Base-by-base conservation (phyloP, 768 basidiomycete species). In the Rhizopogon roseolus region DNA sequence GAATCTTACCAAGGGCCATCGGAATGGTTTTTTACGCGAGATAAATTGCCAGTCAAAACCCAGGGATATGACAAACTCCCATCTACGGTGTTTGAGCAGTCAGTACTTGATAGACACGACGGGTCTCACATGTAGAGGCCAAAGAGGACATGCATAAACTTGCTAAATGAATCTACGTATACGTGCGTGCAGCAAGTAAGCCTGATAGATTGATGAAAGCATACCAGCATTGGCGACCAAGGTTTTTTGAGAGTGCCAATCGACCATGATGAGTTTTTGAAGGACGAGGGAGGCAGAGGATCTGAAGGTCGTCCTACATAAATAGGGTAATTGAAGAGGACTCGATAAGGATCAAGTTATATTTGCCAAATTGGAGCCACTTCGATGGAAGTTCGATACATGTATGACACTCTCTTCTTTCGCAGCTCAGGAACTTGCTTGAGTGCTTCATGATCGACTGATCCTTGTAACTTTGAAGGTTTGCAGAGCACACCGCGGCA, bases 41-140 rank as follows among this genome's bases (percentile, higher is more conserved):
- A 88, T 59, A 57, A 78, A 81, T 54, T 81, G 72, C 81, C 81
- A 85, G 66, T 88, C 86, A 59, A 86, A 88, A 54, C 74, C 62
- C 53, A 86, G 64, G 22, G 84, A 83, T 9, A 77, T 79, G 57
- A 78, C 74, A 70, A 81, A 84, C 65, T 88, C 85, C 85, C 85
- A 87, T 45, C 84, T 86, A 58, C 54, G 46, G 28, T 41, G 53
- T 40, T 43, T 62, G 56, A 56, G 51, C 48, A 36, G 3, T 37
- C 41, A 22, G 3, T 22, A 22, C 25, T 17, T 36, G 25, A 39
- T n/a, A 19, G 17, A 10, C n/a, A 16, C 34, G 40, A 32, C n/a
- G 41, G 36, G 40, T 71, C 79, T 54, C 58, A 78, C 83, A 82
- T 73, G 60, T 85, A 86, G 19, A 86, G 62, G 6, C 84, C 84